Evolutionary conservation across 352 stramenopile genomes (phyloP), one percentile per base, ranked within the genome.

Genomic region (Bremia lactucae): DNA sequence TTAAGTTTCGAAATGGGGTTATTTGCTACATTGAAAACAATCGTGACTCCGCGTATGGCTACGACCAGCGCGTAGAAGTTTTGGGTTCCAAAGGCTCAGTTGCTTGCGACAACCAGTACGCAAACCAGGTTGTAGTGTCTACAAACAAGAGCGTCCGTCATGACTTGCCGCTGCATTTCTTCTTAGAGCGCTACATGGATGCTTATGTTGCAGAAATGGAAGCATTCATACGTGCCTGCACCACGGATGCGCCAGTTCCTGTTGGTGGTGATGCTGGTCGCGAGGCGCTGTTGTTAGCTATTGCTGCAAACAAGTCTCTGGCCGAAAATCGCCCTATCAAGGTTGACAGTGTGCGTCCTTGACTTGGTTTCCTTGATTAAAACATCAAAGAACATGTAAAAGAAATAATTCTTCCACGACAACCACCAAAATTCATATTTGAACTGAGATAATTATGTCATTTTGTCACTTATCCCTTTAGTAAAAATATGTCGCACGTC

Each of bases 11-110:
- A 31, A 79, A 79, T 40, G 90, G 87, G 28, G 78, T 92, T 23
- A 82, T 87, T 45, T 88, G 78, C 31, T 96, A 95, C 72, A 94
- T 97, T 49, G 90, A 97, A 72, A 94, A 97, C 42, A 96, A 86
- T 52, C 81, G 90, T 49, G 83, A 96, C 47, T 87, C 84, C 1
- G 90, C 80, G 16, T 97, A 97, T 49, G 90, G 90, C 44, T 97
- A 97, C 62, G 90, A 97, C 67, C 90, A 97, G 57, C 86, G 90
- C 56, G 90, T 90, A 8, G 87, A 97, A 59, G 81, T 93, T 14
- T 68, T 97, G 13, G 90, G 90, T 26, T 95, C 81, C 2, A 87
- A 90, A 53, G 90, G 87, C 21, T 95, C 95, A 42, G 90, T 72
- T 7, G 56, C 55, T 35, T 96, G 85, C 36, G 86, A 96, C 55